Percentiles rank a stretch among this genome's conserved stretches.
Evolutionary conservation across 495 filamentous ascomycete genomes (phyloP).

Genomic region (Sphaerosporella brunnea): DNA sequence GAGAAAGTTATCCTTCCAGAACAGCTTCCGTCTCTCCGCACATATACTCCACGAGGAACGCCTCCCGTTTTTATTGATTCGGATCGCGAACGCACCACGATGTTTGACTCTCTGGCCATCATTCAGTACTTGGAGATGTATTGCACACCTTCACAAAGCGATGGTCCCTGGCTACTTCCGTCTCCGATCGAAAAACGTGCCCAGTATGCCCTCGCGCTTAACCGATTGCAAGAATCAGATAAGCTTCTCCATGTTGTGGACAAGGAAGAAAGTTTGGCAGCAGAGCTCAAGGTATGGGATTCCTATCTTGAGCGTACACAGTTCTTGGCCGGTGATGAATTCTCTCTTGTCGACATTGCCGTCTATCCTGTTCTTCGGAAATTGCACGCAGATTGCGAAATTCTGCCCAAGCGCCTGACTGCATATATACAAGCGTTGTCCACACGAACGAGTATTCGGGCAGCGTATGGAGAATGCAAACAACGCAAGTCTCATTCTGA

Average conservation of each 20-base stretch:
- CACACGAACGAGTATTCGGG: neutral
- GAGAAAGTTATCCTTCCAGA: neutral
- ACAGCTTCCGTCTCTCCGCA: slow-evolving; percentile 11
- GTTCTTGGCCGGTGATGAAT: slow-evolving; percentile 15
- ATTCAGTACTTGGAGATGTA: slow-evolving; percentile 31
- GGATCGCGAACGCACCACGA: slow-evolving; percentile 20
- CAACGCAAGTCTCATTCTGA: no score
- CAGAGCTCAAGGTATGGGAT: slow-evolving; percentile 16
- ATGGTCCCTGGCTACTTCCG: neutral
- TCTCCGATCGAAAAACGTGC: slow-evolving; percentile 11
- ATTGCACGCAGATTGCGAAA: neutral
- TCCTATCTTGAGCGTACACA: slow-evolving; percentile 6
- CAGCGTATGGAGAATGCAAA: neutral
- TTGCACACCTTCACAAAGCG: slow-evolving; percentile 6
- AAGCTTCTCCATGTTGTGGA: slow-evolving; percentile 6
- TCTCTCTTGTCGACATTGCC: slow-evolving; percentile 19
- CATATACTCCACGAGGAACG: slow-evolving; percentile 12
- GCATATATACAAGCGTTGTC: no score
- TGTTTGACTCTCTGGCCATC: slow-evolving; percentile 27
- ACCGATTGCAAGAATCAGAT: slow-evolving; percentile 20
- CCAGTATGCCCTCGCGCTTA: slow-evolving; percentile 14
- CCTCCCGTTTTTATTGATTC: slow-evolving; percentile 19
- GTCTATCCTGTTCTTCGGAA: slow-evolving; percentile 17
- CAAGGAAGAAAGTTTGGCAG: slow-evolving; percentile 7
- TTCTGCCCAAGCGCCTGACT: neutral